Evolutionary conservation across 2,329 filamentous ascomycete genomes (phyloP), one percentile per base, ranked within the genome.

Genomic region (Massarina eburnea): DNA sequence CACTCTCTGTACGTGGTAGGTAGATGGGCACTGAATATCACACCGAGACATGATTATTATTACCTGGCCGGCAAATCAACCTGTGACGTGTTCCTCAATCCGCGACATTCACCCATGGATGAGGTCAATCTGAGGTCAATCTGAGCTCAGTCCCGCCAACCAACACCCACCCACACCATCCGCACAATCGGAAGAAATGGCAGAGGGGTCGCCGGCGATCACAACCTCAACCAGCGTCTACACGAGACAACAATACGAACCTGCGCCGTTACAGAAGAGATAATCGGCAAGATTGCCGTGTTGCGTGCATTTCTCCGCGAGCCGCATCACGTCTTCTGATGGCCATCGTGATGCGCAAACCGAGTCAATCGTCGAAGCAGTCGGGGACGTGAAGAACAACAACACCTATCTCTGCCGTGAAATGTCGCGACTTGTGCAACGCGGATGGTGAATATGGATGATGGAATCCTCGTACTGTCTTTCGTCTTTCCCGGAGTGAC

Each of bases 61-160:
- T n/a, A n/a, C n/a, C n/a, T n/a, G n/a, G n/a, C n/a, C n/a, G n/a
- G n/a, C n/a, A n/a, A n/a, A n/a, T n/a, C n/a, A n/a, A n/a, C n/a
- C n/a, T n/a, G n/a, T n/a, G n/a, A n/a, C n/a, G n/a, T n/a, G n/a
- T n/a, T n/a, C n/a, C n/a, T n/a, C n/a, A n/a, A n/a, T n/a, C n/a
- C n/a, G n/a, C n/a, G n/a, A n/a, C n/a, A n/a, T n/a, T 48, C 49
- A 51, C 40, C 39, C 41, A 27, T 54, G 51, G 48, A 44, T 14
- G n/a, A 8, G 8, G 14, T 4, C 41, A n/a, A 24, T 21, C 40
- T 24, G 35, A 30, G 41, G 30, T 35, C 34, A 32, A 29, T 29
- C 26, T 29, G 8, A 14, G 8, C 26, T 8, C 14, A 8, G 26
- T 29, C 41, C 46, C 46, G 39, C 14, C 22, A 27, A 17, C 14